Percentiles rank a stretch among this genome's conserved stretches.
Evolutionary conservation across 208 protist species (phyloP).

Genomic region (Wallacemonas sp.): DNA sequence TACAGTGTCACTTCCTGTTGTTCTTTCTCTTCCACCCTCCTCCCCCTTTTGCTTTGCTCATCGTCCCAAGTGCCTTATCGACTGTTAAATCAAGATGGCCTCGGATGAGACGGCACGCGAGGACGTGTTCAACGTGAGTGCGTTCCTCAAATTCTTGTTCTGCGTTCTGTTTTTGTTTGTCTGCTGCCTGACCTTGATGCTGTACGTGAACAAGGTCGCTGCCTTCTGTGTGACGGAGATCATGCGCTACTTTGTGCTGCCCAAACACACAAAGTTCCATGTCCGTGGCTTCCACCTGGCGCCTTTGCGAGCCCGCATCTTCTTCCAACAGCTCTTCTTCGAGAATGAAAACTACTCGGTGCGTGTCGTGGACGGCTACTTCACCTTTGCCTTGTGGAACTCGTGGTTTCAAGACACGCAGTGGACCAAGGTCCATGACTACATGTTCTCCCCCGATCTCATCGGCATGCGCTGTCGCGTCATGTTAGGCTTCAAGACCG

Average conservation of each 20-base stretch:
- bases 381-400: slow-evolving; percentile 77
- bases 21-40: neutral
- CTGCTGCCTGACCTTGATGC: slow-evolving; percentile 60
- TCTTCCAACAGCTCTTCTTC: slow-evolving; percentile 76
- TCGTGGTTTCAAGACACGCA: slow-evolving; percentile 49
- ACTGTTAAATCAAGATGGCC: slow-evolving; percentile 1
- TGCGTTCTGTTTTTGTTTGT: slow-evolving; percentile 64
- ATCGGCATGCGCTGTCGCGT: slow-evolving; percentile 73
- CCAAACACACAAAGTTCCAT: slow-evolving; percentile 48
- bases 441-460: slow-evolving; percentile 71
- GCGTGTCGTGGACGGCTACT: slow-evolving; percentile 83
- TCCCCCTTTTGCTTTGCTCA: neutral
- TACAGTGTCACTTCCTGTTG: neutral
- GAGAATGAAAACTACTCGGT: slow-evolving; percentile 82
- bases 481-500: slow-evolving; percentile 41
- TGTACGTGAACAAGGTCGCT: slow-evolving; percentile 58
- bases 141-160: slow-evolving; percentile 76
- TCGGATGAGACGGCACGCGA: neutral
- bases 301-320: slow-evolving; percentile 64
- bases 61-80: neutral
- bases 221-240: slow-evolving; percentile 48
- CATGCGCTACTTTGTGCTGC: slow-evolving; percentile 64
- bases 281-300: slow-evolving; percentile 60
- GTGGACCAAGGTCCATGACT: slow-evolving; percentile 73
- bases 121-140: slow-evolving; percentile 35